Percentiles rank a stretch among this genome's conserved stretches.
Conservation (phyloP, 192 early-diverging fungal species). For the Coemansia sp. region DNA sequence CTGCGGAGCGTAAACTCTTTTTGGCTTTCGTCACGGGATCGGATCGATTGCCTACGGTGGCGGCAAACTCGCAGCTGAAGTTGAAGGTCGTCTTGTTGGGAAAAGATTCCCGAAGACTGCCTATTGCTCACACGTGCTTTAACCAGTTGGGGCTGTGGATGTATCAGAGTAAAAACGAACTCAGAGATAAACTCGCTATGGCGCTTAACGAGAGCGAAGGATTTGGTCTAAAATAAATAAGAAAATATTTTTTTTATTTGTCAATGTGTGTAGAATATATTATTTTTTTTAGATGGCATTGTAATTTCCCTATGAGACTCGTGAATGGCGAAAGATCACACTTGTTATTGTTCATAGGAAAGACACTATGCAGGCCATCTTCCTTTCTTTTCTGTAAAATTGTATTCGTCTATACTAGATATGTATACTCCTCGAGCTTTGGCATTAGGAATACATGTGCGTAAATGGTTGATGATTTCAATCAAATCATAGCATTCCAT, state of each 20-base stretch:
- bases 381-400: no score
- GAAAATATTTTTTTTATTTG: not conserved
- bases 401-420: no score
- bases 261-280: not conserved
- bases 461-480: no score
- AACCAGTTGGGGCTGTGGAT: constrained; percentile 87
- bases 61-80: constrained; percentile 57
- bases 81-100: constrained; percentile 77
- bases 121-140: constrained; percentile 93
- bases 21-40: constrained; percentile 90
- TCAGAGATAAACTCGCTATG: constrained; percentile 66
- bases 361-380: no score
- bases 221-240: constrained; percentile 67
- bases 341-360: no score
- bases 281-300: no score
- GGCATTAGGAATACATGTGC: no score
- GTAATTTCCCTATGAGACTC: no score
- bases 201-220: constrained; percentile 83
- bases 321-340: no score
- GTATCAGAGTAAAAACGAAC: constrained; percentile 69
- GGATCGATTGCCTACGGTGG: constrained; percentile 87
- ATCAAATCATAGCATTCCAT: no score
- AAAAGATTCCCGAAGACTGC: constrained; percentile 66
- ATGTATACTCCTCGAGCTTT: no score
- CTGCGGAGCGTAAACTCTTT: constrained; percentile 69